Base-by-base conservation (phyloP, 208 protist species). In the Porcisia hertigi region DNA sequence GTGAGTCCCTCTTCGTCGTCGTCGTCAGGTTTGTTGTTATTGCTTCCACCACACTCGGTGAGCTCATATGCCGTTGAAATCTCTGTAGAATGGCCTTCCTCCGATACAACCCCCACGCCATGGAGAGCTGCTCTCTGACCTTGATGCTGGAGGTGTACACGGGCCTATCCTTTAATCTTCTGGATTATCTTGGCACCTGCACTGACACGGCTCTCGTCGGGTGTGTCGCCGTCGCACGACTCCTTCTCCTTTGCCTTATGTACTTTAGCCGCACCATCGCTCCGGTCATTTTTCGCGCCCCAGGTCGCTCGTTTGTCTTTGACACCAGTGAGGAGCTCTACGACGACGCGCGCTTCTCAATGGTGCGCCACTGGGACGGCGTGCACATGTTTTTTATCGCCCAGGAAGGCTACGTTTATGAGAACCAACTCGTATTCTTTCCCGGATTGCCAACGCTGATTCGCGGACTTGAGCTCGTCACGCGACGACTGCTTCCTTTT, bases 331-430 rank as follows among this genome's bases (percentile, higher is more conserved):
- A 79, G 72, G 57, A 80, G 59, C 73, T 95, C 43, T 87, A 92
- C 74, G 75, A 86, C 69, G 82, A 92, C 70, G 65, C 72, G 64
- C 79, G 76, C 36, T 82, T 91, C 59, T 69, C 86, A 1, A 85
- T 89, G 75, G 79, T 92, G 59, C 80, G 87, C 30, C 76, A 89
- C 53, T 96, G 89, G 88, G 92, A 96, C 72, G 83, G 74, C 55
- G 88, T 93, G 30, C 90, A 96, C 82, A 92, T 89, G 73, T 91
- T 85, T 76, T 88, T 91, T 74, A 93, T 94, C 62, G 89, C 88
- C 30, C 80, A 80, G 3, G 59, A 91, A 71, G 90, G 92, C 23
- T 96, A 96, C 85, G 84, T 87, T 1, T 86, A 92, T 72, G 92
- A 96, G 63, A 91, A 86, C 45, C 72, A 81, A 62, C 74, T 82